Base-by-base conservation (phyloP, 257 asterid genomes). In the Phtheirospermum japonicum region DNA sequence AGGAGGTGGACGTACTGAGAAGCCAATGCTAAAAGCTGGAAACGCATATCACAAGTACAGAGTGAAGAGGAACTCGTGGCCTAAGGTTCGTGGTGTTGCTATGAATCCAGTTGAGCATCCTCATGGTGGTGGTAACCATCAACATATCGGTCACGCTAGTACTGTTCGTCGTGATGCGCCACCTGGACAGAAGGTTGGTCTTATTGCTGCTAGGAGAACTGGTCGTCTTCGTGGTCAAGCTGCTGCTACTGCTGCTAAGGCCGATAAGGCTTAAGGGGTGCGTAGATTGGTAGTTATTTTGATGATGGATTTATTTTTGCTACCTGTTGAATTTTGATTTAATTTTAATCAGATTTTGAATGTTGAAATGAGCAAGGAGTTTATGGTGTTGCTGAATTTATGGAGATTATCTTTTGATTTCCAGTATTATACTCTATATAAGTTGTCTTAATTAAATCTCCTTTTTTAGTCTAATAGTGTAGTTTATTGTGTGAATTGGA, bases 71-170 rank as follows among this genome's bases (percentile, higher is more conserved):
- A 82, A 82, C 76, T 69, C 73, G 26, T 79, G 85, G 88, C 88
- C 85, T 3, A 75, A 79, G 85, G 88, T 79, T 59, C 88, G 88
- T 76, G 88, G 88, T 79, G 88, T 79, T 53, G 85, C 89, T 39
- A 82, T 82, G 89, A 82, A 80, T 34, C 89, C 89, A 0, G 88
- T 82, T 4, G 88, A 82, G 82, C 88, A 82, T 82, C 85, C 88
- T 7, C 88, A 82, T 67, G 88, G 88, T 61, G 88, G 83, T 82
- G 88, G 88, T 79, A 82, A 79, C 83, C 85, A 82, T 42, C 85
- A 82, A 43, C 88, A 82, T 11, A 79, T 79, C 16, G 88, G 85
- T 65, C 88, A 82, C 7, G 88, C 85, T 12, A 79, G 83, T 59
- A 82, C 88, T 0, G 88, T 82, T 6, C 81, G 88, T 55, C 83